These are phyloP conservation scores for Crithidia bombi DNA, from an alignment of 208 protist species.

Conservation along the genomic window DNA sequence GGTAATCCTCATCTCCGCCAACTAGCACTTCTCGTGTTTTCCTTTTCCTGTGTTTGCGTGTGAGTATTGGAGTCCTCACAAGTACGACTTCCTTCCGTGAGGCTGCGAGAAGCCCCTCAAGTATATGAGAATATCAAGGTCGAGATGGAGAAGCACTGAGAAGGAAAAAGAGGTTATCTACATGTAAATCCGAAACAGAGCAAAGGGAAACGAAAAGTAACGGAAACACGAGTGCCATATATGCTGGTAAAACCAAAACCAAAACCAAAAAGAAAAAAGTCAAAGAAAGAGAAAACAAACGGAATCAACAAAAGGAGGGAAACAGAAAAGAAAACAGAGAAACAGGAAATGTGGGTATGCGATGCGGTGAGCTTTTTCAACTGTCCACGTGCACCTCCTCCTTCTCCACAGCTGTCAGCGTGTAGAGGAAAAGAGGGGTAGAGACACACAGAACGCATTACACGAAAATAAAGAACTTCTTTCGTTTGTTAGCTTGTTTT, in stretches of 20 bases:
- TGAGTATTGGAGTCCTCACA: no score
- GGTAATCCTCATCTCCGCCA: no score
- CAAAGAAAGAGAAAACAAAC: constrained; percentile 10
- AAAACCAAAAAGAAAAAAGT: constrained; percentile 7
- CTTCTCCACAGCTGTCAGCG: no score
- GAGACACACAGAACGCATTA: no score
- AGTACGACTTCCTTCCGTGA: not conserved
- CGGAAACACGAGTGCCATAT: not conserved
- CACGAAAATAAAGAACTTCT: no score
- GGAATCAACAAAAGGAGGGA: constrained; percentile 9
- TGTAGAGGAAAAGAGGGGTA: no score
- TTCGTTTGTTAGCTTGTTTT: no score
- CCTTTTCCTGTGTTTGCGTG: not conserved
- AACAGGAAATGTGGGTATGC: constrained; percentile 1
- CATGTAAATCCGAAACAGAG: no score
- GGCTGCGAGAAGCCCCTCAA: not conserved
- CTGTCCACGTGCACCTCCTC: not conserved
- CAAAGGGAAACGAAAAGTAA: constrained; percentile 14
- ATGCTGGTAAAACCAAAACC: not conserved
- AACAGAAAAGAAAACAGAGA: not conserved
- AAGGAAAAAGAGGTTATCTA: constrained; percentile 1
- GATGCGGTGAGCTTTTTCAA: not conserved
- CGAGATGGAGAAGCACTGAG: no score
- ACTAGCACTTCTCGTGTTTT: no score
- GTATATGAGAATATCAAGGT: no score